A percentile compares a stretch with the other conserved stretches of the same genome.
These are phyloP conservation scores for Sextonia rubra DNA, from an alignment of 164 flowering plant genomes.

Conservation along the genomic window DNA sequence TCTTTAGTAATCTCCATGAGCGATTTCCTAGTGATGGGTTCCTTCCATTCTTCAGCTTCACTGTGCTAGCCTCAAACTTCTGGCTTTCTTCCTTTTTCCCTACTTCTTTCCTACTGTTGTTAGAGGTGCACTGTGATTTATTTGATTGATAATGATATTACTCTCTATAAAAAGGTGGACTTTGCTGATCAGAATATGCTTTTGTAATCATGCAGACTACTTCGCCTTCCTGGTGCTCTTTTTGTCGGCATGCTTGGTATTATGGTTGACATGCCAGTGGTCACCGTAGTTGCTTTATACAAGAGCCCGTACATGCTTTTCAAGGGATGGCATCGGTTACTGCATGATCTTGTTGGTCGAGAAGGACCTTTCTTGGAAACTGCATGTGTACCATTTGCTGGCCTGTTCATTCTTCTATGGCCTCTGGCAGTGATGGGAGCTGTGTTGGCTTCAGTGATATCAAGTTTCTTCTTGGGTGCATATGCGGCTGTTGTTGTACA, in stretches of 20 bases:
- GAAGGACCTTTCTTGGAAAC: slow-evolving; percentile 97
- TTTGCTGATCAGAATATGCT: not conserved
- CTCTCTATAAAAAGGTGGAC: not conserved
- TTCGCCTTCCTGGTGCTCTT: slow-evolving; percentile 57
- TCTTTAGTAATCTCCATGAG: no score
- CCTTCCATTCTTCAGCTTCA: no score
- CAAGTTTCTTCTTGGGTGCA: slow-evolving; percentile 71
- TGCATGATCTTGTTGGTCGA: slow-evolving; percentile 88
- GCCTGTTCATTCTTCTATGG: slow-evolving; percentile 87
- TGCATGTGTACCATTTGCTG: slow-evolving; percentile 94
- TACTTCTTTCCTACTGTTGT: no score
- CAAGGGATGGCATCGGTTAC: slow-evolving; percentile 85
- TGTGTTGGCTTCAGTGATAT: slow-evolving; percentile 52
- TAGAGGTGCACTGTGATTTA: no score
- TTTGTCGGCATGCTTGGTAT: slow-evolving; percentile 56
- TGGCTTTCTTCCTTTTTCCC: no score
- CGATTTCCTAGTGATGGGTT: no score
- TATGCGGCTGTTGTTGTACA: slow-evolving; percentile 77
- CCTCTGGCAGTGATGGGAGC: slow-evolving; percentile 79
- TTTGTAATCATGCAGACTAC: slow-evolving; percentile 41
- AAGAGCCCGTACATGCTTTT: slow-evolving; percentile 88
- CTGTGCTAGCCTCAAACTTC: no score
- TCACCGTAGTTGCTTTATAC: slow-evolving; percentile 55
- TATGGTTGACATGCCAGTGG: slow-evolving; percentile 49
- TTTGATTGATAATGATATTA: not conserved